A percentile compares a stretch with the other conserved stretches of the same genome.
Evolutionary conservation across 495 filamentous ascomycete species (phyloP).

Genomic region (Stereocaulon alpinum): DNA sequence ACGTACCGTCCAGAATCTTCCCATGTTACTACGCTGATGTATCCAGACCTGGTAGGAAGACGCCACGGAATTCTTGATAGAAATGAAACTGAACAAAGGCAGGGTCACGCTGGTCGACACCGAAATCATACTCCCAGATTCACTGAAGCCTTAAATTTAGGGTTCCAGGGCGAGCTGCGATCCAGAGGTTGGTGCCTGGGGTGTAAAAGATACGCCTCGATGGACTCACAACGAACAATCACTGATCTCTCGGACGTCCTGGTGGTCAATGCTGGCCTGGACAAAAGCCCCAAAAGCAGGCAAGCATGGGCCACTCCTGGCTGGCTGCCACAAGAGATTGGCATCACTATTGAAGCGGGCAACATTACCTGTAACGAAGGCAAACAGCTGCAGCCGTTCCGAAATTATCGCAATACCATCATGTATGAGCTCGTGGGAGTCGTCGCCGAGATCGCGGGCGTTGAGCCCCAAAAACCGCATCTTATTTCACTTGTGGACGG

Average conservation of each 20-base stretch:
- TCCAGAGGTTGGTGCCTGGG: constrained; percentile 82
- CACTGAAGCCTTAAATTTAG: constrained; percentile 72
- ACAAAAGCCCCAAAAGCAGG: constrained; percentile 54
- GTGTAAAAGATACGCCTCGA: constrained; percentile 75
- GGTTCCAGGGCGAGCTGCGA: constrained; percentile 73
- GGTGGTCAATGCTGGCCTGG: constrained; percentile 69
- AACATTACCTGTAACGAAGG: constrained; percentile 88
- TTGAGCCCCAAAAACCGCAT: constrained; percentile 75
- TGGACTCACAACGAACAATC: constrained; percentile 69
- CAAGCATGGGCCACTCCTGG: constrained; percentile 76
- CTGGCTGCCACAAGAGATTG: constrained; percentile 88
- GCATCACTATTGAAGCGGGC: constrained; percentile 68
- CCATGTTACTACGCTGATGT: constrained; percentile 74
- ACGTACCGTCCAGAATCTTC: constrained; percentile 55
- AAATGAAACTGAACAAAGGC: constrained; percentile 2
- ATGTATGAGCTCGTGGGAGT: constrained; percentile 90
- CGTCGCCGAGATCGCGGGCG: constrained; percentile 77
- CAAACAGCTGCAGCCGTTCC: constrained; percentile 54
- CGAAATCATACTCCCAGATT: constrained; percentile 53
- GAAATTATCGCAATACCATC: constrained; percentile 50
- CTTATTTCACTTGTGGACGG: constrained; percentile 83
- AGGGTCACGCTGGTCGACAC: constrained; percentile 37
- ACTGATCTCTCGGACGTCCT: constrained; percentile 70
- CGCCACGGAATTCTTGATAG: background rate
- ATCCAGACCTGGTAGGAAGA: constrained; percentile 49